Conservation (phyloP, 2,329 filamentous ascomycete genomes). For the Annulohypoxylon truncatum region DNA sequence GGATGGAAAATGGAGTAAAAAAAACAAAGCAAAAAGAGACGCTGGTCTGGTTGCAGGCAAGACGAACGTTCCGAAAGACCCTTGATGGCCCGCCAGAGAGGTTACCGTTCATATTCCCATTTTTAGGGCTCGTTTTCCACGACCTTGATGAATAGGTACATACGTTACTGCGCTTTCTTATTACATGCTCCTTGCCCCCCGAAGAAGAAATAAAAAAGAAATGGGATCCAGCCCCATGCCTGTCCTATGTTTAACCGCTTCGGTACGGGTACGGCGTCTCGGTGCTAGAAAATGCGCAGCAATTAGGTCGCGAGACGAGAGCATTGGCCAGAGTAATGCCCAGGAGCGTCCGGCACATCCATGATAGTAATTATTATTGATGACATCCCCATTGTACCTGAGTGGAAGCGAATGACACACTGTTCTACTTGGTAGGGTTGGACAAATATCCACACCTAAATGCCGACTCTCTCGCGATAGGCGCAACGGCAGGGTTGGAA, state of each 20-base stretch:
- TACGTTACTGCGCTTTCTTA: background rate
- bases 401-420: constrained; percentile 39
- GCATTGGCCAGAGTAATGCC: background rate
- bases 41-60: constrained; percentile 6
- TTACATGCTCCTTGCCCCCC: background rate
- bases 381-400: constrained; percentile 28
- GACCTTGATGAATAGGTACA: background rate
- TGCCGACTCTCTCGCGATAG: constrained; percentile 34
- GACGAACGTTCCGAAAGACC: constrained; percentile 23
- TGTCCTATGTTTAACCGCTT: constrained; percentile 49
- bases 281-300: constrained; percentile 38
- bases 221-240: constrained; percentile 44
- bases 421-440: constrained; percentile 33
- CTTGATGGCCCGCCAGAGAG: constrained; percentile 31
- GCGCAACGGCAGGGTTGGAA: constrained; percentile 26
- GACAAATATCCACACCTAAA: constrained; percentile 35
- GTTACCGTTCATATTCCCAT: constrained; percentile 13
- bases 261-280: constrained; percentile 43
- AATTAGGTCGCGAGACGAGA: constrained; percentile 24
- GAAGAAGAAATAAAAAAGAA: constrained; percentile 28
- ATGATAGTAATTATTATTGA: constrained; percentile 19
- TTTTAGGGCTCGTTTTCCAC: background rate
- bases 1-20: constrained; percentile 9
- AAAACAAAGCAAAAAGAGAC: constrained; percentile 3
- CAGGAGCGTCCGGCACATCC: constrained; percentile 1